Evolutionary conservation across 1,284 basidiomycete species (phyloP).

Genomic region (Ganoderma sinense): DNA sequence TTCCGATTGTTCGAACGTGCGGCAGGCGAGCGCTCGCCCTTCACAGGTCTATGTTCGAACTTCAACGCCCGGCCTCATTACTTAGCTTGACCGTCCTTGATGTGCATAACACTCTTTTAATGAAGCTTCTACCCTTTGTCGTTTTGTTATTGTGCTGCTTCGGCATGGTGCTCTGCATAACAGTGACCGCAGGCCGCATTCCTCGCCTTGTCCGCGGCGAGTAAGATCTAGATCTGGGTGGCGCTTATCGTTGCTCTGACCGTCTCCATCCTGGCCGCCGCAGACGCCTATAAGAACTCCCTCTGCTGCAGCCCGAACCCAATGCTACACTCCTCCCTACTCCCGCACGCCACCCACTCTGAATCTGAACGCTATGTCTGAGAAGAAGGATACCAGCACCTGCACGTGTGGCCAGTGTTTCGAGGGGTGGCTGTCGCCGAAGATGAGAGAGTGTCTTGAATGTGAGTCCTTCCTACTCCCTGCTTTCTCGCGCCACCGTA

Average conservation of each 20-base stretch:
- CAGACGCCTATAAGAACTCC: slow-evolving; percentile 1
- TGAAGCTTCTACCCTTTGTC: neutral
- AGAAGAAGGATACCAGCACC: slow-evolving; percentile 10
- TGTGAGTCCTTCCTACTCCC: slow-evolving; percentile 14
- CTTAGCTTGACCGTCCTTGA: neutral
- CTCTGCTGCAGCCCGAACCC: neutral
- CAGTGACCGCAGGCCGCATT: neutral
- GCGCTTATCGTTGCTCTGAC: slow-evolving; percentile 2
- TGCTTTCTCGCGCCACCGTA: neutral
- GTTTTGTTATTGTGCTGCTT: neutral
- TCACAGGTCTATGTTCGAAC: neutral
- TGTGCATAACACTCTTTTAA: neutral
- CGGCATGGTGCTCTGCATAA: neutral
- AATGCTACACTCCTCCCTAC: neutral
- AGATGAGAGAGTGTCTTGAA: slow-evolving; percentile 30
- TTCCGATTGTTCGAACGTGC: neutral
- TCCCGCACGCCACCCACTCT: neutral
- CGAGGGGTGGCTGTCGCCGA: slow-evolving; percentile 31
- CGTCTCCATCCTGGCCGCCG: neutral
- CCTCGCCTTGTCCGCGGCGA: neutral
- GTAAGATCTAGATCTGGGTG: neutral
- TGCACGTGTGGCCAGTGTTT: slow-evolving; percentile 28
- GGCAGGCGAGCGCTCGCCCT: neutral
- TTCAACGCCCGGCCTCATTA: neutral
- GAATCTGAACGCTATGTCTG: neutral